phyloP scores from a whole-genome alignment of 306 rosid genomes.

The Cucumis melo region DNA sequence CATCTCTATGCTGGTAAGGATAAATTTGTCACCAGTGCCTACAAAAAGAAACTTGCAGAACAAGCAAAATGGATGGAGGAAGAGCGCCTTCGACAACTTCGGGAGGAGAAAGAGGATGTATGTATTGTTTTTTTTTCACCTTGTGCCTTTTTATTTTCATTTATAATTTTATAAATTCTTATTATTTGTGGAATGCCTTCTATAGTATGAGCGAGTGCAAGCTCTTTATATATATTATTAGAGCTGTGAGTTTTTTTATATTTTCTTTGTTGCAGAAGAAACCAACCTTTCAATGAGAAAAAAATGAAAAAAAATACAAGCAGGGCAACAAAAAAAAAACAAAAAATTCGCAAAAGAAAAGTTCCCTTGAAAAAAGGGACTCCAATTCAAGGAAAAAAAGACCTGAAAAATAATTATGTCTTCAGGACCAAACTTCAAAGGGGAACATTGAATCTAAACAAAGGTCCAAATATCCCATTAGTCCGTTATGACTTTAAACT shows the following conservation, averaged over 20 bases:
- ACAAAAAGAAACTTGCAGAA: slow-evolving; percentile 77
- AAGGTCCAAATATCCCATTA: neutral
- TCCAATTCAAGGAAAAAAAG: no score
- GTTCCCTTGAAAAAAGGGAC: neutral
- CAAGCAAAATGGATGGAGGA: slow-evolving; percentile 67
- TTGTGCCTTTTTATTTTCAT: no score
- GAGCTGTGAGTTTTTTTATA: no score
- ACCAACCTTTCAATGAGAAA: no score
- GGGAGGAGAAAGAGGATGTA: slow-evolving; percentile 82
- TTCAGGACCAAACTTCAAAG: no score
- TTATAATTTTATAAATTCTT: neutral
- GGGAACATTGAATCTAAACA: neutral
- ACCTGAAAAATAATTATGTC: no score
- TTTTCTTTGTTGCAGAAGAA: no score
- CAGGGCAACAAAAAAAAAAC: no score
- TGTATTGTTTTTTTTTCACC: slow-evolving; percentile 3
- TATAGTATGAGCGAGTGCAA: neutral
- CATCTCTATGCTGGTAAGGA: slow-evolving; percentile 75
- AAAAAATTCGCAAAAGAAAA: no score
- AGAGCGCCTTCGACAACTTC: slow-evolving; percentile 52
- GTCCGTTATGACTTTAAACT: no score
- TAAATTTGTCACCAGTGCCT: slow-evolving; percentile 65
- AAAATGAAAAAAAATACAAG: no score
- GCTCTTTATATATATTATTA: neutral
- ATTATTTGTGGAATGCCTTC: neutral